Evolutionary conservation across 2,329 filamentous ascomycete species (phyloP).

Genomic region (Aspergillus sp.): DNA sequence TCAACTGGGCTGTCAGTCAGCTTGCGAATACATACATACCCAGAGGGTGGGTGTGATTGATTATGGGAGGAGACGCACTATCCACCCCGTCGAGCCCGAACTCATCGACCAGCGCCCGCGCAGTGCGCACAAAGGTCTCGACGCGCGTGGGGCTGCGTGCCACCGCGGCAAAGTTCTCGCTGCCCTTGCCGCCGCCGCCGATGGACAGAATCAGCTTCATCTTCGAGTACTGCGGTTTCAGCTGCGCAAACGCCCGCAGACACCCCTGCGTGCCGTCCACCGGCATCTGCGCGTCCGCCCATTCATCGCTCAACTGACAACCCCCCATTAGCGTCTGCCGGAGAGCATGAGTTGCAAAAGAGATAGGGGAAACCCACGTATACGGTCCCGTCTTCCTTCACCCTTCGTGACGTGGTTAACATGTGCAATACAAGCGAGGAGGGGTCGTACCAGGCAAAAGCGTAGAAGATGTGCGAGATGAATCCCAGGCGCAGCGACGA

Average conservation of each 20-base stretch:
- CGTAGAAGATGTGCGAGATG: constrained; percentile 80
- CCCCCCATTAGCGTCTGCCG: too few species aligned
- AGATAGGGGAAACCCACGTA: constrained; percentile 58
- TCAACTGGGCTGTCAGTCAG: constrained; percentile 57
- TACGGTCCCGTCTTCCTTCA: constrained; percentile 69
- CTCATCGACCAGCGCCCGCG: constrained; percentile 65
- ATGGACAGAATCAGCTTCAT: constrained; percentile 76
- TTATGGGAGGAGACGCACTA: constrained; percentile 54
- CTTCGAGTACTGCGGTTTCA: constrained; percentile 69
- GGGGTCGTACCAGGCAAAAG: constrained; percentile 62
- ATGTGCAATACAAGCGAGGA: constrained; percentile 13
- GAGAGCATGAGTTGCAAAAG: constrained; percentile 6
- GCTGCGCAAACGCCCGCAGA: constrained; percentile 68
- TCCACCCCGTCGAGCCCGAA: constrained; percentile 75
- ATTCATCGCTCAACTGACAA: constrained; percentile 82
- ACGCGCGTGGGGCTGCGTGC: constrained; percentile 60
- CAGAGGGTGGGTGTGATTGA: too few species aligned
- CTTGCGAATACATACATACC: too few species aligned
- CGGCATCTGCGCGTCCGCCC: constrained; percentile 69
- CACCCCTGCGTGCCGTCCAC: constrained; percentile 72
- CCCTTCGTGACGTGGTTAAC: constrained; percentile 37
- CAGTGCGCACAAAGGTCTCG: constrained; percentile 69
- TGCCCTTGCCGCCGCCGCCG: constrained; percentile 65
- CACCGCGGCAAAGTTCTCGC: constrained; percentile 66
- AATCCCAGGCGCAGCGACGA: constrained; percentile 72